Evolutionary conservation across 2,329 filamentous ascomycete species (phyloP), one percentile per base, ranked within the genome.

Genomic region (Aspergillus sp.): DNA sequence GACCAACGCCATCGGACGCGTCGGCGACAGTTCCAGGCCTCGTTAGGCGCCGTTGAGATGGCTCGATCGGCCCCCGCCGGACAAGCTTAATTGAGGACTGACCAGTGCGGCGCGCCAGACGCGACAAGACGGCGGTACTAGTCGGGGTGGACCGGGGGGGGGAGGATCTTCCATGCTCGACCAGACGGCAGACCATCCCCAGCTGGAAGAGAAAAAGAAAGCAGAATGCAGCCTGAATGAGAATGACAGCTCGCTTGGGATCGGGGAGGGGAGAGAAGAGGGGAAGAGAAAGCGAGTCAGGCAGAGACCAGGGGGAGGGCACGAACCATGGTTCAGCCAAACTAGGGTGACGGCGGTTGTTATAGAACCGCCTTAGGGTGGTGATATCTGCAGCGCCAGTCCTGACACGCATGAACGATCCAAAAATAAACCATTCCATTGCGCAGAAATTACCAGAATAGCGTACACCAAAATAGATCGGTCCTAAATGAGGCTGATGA

Each of bases 21-120:
- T 29, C 25, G 25, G 1, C 1, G 25, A 29, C 25, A 29, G 7
- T 10, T 11, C 7, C 25, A 10, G 25, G 7, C 25, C 7, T 10
- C 11, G 25, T 29, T 29, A 54, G 41, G 47, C 47, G 44, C 52
- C 51, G 40, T 54, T 55, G 17, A 6, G 52, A 60, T 59, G 52
- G 54, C 57, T 59, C 56, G 58, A 61, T 58, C 57, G 52, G 59
- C 58, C 59, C 34, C 59, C 58, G 59, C 59, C 52, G 53, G 53
- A 54, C 56, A 55, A 60, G 58, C 58, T 60, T 60, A 57, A 52
- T 54, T 52, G 49, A 48, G 25, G 43, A 49, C 40, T 56, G 53
- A 20, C 48, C 54, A 52, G 31, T 51, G 44, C 53, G 47, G 29
- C 47, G 42, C 32, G 32, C 25, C 20, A 45, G 20, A 55, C 49